Evolutionary conservation across 2,329 filamentous ascomycete genomes (phyloP).

Genomic region (Pestalotiopsis sp.): DNA sequence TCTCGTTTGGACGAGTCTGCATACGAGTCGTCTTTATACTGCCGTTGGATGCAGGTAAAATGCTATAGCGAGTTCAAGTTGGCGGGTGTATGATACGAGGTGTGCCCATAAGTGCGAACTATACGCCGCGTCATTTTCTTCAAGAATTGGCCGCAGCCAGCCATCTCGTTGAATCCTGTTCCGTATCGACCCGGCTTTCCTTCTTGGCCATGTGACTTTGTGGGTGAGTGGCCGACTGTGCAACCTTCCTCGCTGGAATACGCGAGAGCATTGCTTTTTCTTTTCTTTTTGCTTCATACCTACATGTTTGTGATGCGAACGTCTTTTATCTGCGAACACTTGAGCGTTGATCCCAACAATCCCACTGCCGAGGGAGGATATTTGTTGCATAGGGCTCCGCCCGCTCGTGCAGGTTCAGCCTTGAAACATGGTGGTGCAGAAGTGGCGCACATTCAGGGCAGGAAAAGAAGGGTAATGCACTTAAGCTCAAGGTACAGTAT

Average conservation of each 20-base stretch:
- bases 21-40: not conserved
- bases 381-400: not conserved
- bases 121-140: conserved; percentile 1
- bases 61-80: not conserved
- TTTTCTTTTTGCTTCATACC: not conserved
- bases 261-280: not conserved
- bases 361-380: not conserved
- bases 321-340: not conserved
- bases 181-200: not conserved
- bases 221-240: not conserved
- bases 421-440: not conserved
- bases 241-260: not conserved
- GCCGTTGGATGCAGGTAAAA: not conserved
- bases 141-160: not conserved
- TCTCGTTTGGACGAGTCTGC: not conserved
- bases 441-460: not conserved
- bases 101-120: not conserved
- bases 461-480: not conserved
- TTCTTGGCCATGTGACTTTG: not conserved
- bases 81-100: not conserved
- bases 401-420: not conserved
- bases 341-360: not conserved
- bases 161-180: not conserved
- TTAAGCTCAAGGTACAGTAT: not conserved
- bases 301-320: not conserved